These are phyloP conservation scores for Alternaria brassicae DNA, from an alignment of 2,329 filamentous ascomycete species.

Conservation along the genomic window DNA sequence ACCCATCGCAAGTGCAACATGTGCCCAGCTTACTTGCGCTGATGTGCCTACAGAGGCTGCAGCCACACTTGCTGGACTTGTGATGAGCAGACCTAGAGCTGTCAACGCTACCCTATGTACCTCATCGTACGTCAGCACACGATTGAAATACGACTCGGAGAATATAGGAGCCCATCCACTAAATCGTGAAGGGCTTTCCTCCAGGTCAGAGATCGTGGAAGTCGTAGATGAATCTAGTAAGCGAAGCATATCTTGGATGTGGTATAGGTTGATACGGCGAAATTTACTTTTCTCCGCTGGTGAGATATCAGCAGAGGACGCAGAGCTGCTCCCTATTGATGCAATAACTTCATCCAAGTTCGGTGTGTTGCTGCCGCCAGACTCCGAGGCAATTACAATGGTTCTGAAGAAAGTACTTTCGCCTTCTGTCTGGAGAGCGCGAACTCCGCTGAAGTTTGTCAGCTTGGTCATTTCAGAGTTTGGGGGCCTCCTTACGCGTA, in stretches of 20 bases:
- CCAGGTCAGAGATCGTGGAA: constrained; percentile 32
- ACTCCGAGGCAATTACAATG: constrained; percentile 42
- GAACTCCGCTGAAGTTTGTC: constrained; percentile 46
- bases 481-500: constrained; percentile 31
- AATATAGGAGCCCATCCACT: constrained; percentile 31
- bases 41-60: constrained; percentile 3
- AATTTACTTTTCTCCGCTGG: constrained; percentile 34
- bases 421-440: constrained; percentile 54
- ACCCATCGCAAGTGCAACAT: constrained; percentile 53
- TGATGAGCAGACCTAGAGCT: constrained; percentile 56
- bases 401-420: constrained; percentile 44
- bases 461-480: not conserved
- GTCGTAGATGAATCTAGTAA: constrained; percentile 50
- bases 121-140: constrained; percentile 65
- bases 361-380: constrained; percentile 15
- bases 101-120: constrained; percentile 66
- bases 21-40: constrained; percentile 47
- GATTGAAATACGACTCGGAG: constrained; percentile 47
- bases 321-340: constrained; percentile 11
- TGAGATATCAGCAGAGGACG: constrained; percentile 16
- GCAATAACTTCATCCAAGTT: constrained; percentile 21
- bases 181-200: constrained; percentile 25
- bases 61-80: constrained; percentile 19
- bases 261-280: constrained; percentile 66
- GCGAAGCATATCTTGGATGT: constrained; percentile 68